A percentile compares a stretch with the other conserved stretches of the same genome.
phyloP scores from a whole-genome alignment of 805 yeast species.

The Pichia membranifaciens region DNA sequence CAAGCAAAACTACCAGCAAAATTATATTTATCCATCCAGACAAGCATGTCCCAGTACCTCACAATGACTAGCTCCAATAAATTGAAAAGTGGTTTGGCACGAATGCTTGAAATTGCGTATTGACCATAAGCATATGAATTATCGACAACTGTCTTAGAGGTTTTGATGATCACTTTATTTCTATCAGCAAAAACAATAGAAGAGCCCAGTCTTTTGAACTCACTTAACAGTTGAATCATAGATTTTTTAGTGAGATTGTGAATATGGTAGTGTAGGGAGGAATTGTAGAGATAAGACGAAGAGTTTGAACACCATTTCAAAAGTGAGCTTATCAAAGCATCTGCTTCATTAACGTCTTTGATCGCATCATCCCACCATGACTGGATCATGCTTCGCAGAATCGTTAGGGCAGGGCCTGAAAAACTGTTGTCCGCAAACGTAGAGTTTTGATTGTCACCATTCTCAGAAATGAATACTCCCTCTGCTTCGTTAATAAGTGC shows the following conservation, averaged over 20 bases:
- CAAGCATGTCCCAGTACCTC: constrained; percentile 84
- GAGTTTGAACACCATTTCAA: constrained; percentile 83
- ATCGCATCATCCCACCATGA: constrained; percentile 94
- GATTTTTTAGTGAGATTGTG: constrained; percentile 83
- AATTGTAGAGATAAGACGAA: constrained; percentile 68
- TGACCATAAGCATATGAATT: constrained; percentile 89
- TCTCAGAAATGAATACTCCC: constrained; percentile 70
- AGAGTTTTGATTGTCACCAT: constrained; percentile 19
- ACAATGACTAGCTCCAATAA: constrained; percentile 69
- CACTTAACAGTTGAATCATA: constrained; percentile 71
- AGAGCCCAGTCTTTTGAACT: constrained; percentile 75
- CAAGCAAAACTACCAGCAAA: constrained; percentile 66
- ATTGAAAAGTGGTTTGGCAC: constrained; percentile 76
- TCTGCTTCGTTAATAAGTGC: constrained; percentile 81
- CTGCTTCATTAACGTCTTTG: constrained; percentile 58
- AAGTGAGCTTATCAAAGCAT: constrained; percentile 72
- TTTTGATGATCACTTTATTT: constrained; percentile 64
- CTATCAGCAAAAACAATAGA: constrained; percentile 73
- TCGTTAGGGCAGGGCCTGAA: constrained; percentile 64
- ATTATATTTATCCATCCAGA: constrained; percentile 93
- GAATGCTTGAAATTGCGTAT: constrained; percentile 67
- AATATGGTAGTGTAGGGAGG: constrained; percentile 76
- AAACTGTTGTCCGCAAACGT: constrained; percentile 79
- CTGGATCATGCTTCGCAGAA: constrained; percentile 68
- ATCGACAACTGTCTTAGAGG: constrained; percentile 72